These are phyloP conservation scores for Phylloporus sp. DNA, from an alignment of 768 basidiomycete genomes.

Conservation along the genomic window DNA sequence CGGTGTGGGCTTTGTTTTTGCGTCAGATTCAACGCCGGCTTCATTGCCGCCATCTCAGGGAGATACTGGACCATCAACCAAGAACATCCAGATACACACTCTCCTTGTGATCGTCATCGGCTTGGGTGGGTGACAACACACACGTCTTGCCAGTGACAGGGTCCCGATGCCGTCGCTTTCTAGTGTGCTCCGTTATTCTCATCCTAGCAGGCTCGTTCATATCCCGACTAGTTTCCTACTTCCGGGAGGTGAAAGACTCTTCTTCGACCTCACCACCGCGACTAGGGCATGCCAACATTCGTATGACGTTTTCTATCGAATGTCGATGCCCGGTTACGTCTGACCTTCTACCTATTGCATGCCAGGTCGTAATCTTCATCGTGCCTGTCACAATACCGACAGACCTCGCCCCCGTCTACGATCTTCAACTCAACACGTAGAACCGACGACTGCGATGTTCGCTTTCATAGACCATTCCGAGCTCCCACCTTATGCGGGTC, in stretches of 20 bases:
- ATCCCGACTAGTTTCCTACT: constrained; percentile 1
- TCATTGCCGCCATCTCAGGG: neutral
- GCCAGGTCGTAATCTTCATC: neutral
- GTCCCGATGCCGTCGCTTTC: neutral
- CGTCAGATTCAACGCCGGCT: neutral
- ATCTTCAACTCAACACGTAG: neutral
- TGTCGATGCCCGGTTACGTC: neutral
- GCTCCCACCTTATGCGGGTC: constrained; percentile 12
- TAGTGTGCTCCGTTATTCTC: constrained; percentile 15
- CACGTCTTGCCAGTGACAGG: neutral
- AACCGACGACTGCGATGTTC: neutral
- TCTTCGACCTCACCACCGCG: neutral
- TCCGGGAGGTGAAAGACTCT: neutral
- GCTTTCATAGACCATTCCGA: neutral
- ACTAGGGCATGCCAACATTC: neutral
- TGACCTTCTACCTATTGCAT: neutral
- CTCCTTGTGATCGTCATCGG: constrained; percentile 11
- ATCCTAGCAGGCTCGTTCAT: neutral
- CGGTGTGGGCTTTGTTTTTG: neutral
- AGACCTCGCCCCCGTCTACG: neutral
- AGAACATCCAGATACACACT: constrained; percentile 7
- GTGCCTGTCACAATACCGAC: neutral
- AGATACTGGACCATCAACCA: neutral
- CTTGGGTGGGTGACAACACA: constrained; percentile 3
- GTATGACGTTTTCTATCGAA: neutral